Evolutionary conservation across 352 stramenopile species (phyloP), one percentile per base, ranked within the genome.

Genomic region (Aphanomyces invadans): DNA sequence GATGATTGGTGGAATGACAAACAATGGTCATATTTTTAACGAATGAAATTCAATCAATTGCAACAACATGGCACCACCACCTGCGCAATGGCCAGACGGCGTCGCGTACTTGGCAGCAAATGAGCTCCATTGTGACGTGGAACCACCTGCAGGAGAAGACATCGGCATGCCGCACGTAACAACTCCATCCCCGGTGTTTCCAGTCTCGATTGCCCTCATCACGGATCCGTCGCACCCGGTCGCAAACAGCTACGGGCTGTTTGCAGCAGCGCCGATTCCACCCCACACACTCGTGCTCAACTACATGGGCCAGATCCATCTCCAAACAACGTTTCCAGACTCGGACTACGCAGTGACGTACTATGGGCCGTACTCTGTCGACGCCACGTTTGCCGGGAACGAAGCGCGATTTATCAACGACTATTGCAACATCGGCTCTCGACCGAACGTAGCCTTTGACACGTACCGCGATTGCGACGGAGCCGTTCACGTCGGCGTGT

Each of bases 321-420:
- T 63, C 31, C 55, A 63, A 36, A 63, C 19, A 10, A 26, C 15
- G 4, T 63, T 32, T 28, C 55, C 55, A 5, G 55, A 63, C 55
- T 63, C 55, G 17, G 55, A 63, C 55, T 63, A 63, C 39, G 55
- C 55, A 1, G 55, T 63, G 26, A 63, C 55, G 32, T 63, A 63
- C 55, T 63, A 51, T 51, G 55, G 55, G n/a, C 10, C 33, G 17
- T 63, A 33, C 21, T 17, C 55, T 12, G 29, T 63, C 33, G 55
- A 63, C 55, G 55, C 55, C 5, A 63, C 55, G 1, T 1, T 23
- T 15, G 55, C 55, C 11, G 55, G 55, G 3, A 63, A 63, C 21
- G 55, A 63, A 63, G 55, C 55, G 32, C 31, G 55, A 15, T 63
- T 63, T 36, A 63, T 63, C 55, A 63, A 63, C 23, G 55, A 63